Evolutionary conservation across 371 early-diverging fungal genomes (phyloP), one percentile per base, ranked within the genome.

Genomic region (Mucor mucedo): DNA sequence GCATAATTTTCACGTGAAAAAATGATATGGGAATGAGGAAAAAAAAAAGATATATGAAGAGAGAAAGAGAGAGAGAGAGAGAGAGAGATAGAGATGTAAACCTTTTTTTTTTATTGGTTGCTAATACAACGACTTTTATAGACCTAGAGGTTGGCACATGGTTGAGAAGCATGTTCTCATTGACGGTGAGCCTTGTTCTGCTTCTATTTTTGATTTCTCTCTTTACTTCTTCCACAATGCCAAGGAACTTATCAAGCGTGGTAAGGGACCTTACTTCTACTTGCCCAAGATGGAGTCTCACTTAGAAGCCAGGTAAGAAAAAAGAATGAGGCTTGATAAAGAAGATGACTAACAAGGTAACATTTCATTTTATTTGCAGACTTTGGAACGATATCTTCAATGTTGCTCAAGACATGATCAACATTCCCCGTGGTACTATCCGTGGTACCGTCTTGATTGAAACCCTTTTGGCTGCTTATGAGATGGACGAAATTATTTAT

Each of bases 401-500:
- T 84, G 77, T 91, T 2, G 80, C 96, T 16, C 98, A 98, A 82
- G 98, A 97, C 78, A 84, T 87, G 82, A 68, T 96, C 52, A 86
- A 82, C 61, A 82, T 97, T 60, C 94, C 95, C 30, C 91, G 97
- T 53, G 98, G 98, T n/a, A 96, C 97, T 58, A 96, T 98, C 70
- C 93, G 98, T 66, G 97, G 87, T 45, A 98, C 98, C 11, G 95
- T 95, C 52, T 82, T 98, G 72, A 98, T 98, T 68, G 98, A 98
- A 83, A 98, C 98, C 59, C 95, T 98, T 74, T 79, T 94, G 62
- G 98, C 95, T 28, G 92, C 95, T 40, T 98, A 92, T 76, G 96
- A 98, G 80, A 98, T 98, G 98, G 98, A 98, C 63, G 98, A 98
- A 79, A 95, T 98, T 72, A 96, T 98, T 75, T 98, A 93, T 72